A percentile compares a stretch with the other conserved stretches of the same genome.
Conservation (phyloP, 768 basidiomycete genomes). For the Mycena vitilis region DNA sequence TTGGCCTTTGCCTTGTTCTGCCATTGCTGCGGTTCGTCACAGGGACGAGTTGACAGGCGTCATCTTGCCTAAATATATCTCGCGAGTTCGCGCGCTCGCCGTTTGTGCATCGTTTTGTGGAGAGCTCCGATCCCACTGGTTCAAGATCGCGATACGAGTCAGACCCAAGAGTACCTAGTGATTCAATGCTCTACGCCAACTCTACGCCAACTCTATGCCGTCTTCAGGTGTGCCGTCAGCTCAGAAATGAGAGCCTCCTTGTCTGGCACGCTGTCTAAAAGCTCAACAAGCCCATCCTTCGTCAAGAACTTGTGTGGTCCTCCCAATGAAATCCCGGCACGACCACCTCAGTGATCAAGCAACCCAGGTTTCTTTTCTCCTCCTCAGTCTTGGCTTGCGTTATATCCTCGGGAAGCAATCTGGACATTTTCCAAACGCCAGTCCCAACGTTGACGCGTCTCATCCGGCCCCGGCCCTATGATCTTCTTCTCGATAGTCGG, state of each 20-base stretch:
- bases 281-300: constrained; percentile 42
- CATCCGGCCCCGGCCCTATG: constrained; percentile 45
- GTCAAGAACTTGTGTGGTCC: constrained; percentile 53
- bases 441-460: constrained; percentile 60
- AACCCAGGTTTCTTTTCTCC: constrained; percentile 50
- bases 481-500: constrained; percentile 52
- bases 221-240: neutral
- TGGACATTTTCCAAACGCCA: constrained; percentile 1
- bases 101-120: no score
- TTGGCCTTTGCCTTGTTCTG: no score
- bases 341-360: constrained; percentile 62
- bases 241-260: constrained; percentile 13
- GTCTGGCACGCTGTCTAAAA: constrained; percentile 41
- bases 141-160: no score
- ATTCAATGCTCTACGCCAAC: no score
- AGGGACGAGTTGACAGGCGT: no score
- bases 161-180: no score
- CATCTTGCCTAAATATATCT: no score
- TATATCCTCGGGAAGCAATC: neutral
- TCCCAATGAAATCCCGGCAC: constrained; percentile 70
- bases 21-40: no score
- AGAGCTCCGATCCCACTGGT: no score
- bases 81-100: no score
- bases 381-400: constrained; percentile 37
- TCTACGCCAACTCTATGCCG: no score